A percentile compares a stretch with the other conserved stretches of the same genome.
These are phyloP conservation scores for Hypomyces rosellus DNA, from an alignment of 2,329 filamentous ascomycete species.

Conservation along the genomic window DNA sequence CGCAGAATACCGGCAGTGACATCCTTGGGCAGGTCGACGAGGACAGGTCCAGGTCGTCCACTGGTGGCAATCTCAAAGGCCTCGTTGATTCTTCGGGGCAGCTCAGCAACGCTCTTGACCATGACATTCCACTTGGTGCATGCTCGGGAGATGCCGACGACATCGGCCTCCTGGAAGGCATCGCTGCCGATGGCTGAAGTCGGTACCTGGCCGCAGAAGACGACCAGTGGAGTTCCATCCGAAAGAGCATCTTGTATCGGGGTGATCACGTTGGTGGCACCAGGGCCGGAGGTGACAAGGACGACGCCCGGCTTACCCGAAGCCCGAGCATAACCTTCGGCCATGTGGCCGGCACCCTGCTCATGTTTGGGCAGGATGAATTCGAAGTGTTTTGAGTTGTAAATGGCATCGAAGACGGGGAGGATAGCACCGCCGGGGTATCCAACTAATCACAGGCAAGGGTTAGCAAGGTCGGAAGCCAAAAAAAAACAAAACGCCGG, in stretches of 20 bases:
- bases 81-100: constrained; percentile 91
- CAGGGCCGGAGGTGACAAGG: constrained; percentile 91
- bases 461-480: no score
- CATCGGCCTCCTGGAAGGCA: constrained; percentile 94
- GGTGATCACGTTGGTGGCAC: constrained; percentile 93
- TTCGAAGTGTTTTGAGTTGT: constrained; percentile 94
- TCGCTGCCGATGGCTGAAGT: constrained; percentile 90
- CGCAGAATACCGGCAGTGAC: constrained; percentile 80
- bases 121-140: constrained; percentile 99
- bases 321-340: constrained; percentile 93
- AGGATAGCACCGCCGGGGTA: constrained; percentile 96
- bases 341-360: constrained; percentile 98
- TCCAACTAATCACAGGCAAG: constrained; percentile 48
- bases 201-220: constrained; percentile 89
- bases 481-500: no score
- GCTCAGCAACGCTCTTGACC: constrained; percentile 91
- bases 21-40: constrained; percentile 95
- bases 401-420: constrained; percentile 96
- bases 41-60: constrained; percentile 85
- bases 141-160: constrained; percentile 85
- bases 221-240: constrained; percentile 91
- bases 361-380: constrained; percentile 89
- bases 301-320: constrained; percentile 93
- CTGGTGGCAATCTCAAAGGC: constrained; percentile 97
- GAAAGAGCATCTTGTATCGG: constrained; percentile 94